These are phyloP conservation scores for Boletus coccyginus DNA, from an alignment of 768 basidiomycete species.

Conservation along the genomic window DNA sequence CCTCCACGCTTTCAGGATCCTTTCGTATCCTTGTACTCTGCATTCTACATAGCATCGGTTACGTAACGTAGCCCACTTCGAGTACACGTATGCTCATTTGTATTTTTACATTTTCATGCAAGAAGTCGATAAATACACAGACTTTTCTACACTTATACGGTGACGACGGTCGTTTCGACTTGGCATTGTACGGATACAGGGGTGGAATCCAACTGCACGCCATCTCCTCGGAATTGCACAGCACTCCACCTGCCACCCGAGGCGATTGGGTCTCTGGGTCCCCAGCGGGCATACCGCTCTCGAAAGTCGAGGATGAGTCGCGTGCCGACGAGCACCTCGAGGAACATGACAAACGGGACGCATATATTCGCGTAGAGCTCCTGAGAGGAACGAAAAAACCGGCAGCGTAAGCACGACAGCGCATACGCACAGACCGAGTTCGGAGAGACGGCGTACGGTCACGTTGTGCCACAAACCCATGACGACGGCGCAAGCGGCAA, in stretches of 20 bases:
- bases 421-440: background rate
- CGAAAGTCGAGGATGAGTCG: slow-evolving; percentile 32
- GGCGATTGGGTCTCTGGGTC: slow-evolving; percentile 1
- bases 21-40: slow-evolving; percentile 8
- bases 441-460: slow-evolving; percentile 15
- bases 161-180: slow-evolving; percentile 13
- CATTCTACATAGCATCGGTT: slow-evolving; percentile 10
- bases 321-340: slow-evolving; percentile 30
- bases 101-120: slow-evolving; percentile 16
- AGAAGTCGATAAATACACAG: slow-evolving; percentile 4
- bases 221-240: slow-evolving; percentile 13
- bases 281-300: slow-evolving; percentile 24
- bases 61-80: background rate
- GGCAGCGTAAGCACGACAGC: background rate
- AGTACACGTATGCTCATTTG: slow-evolving; percentile 8
- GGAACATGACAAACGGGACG: slow-evolving; percentile 30
- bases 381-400: slow-evolving; percentile 4
- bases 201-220: background rate
- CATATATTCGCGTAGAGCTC: slow-evolving; percentile 29
- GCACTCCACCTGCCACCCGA: slow-evolving; percentile 13
- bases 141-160: background rate
- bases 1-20: background rate
- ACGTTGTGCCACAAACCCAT: slow-evolving; percentile 27
- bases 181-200: slow-evolving; percentile 13
- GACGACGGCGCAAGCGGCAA: slow-evolving; percentile 22